Evolutionary conservation across 805 yeast species (phyloP).

Genomic region (Wickerhamiella dianesei): DNA sequence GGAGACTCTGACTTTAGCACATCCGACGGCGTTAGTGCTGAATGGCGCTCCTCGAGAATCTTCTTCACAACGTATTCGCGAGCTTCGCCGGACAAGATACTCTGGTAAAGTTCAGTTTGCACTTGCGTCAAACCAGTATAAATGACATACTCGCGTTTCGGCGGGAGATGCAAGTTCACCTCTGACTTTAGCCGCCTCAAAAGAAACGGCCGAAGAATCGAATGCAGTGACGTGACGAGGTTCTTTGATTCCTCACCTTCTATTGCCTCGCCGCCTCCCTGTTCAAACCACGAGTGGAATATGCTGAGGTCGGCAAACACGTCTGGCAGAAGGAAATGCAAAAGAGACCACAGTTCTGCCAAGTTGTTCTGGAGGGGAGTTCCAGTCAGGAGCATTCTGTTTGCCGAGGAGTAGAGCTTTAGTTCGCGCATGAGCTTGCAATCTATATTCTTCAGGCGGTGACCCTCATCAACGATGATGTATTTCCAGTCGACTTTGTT

Average conservation of each 20-base stretch:
- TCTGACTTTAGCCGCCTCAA: constrained; percentile 67
- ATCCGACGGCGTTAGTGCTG: not conserved
- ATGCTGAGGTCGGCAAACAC: constrained; percentile 80
- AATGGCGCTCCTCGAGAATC: constrained; percentile 16
- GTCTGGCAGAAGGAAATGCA: constrained; percentile 85
- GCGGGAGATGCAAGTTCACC: constrained; percentile 59
- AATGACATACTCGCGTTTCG: constrained; percentile 77
- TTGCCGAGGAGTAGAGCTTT: constrained; percentile 44
- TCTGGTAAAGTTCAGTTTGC: constrained; percentile 51
- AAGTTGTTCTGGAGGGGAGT: constrained; percentile 90
- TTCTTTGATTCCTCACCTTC: constrained; percentile 45
- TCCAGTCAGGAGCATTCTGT: constrained; percentile 79
- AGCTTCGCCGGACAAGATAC: constrained; percentile 31
- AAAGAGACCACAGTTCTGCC: constrained; percentile 79
- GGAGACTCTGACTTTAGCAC: not conserved
- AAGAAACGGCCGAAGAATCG: constrained; percentile 77
- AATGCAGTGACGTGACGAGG: constrained; percentile 64
- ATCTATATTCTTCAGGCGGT: constrained; percentile 72
- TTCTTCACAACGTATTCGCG: constrained; percentile 22
- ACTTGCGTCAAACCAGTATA: constrained; percentile 51
- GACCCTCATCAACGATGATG: constrained; percentile 91
- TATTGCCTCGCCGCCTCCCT: constrained; percentile 38
- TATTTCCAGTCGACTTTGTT: constrained; percentile 56
- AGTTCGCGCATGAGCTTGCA: constrained; percentile 61
- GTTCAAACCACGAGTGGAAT: constrained; percentile 88